These are phyloP conservation scores for Kodamaea ohmeri DNA, from an alignment of 1,139 yeast genomes.

Conservation along the genomic window DNA sequence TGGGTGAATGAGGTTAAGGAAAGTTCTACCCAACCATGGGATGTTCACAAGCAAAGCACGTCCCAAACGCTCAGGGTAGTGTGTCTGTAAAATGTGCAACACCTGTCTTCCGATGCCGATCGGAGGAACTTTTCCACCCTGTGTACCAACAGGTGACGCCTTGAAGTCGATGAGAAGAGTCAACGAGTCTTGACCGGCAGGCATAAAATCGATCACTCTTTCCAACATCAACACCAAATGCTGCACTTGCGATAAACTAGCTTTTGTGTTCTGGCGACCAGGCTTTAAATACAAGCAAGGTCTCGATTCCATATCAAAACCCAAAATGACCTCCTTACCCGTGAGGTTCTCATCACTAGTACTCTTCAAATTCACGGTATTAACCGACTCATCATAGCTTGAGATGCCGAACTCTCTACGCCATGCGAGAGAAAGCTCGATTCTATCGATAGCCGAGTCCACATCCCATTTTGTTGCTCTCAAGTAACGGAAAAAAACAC, in stretches of 20 bases:
- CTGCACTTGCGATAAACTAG: slow-evolving; percentile 44
- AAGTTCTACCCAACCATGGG: slow-evolving; percentile 91
- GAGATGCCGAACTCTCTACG: slow-evolving; percentile 46
- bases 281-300: slow-evolving; percentile 50
- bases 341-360: slow-evolving; percentile 42
- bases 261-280: slow-evolving; percentile 48
- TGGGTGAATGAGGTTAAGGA: slow-evolving; percentile 84
- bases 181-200: slow-evolving; percentile 48
- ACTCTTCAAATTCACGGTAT: slow-evolving; percentile 32
- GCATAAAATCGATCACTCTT: slow-evolving; percentile 47
- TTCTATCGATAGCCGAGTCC: slow-evolving; percentile 39
- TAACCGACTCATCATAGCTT: slow-evolving; percentile 31
- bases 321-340: slow-evolving; percentile 48
- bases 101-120: slow-evolving; percentile 79
- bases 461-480: slow-evolving; percentile 48
- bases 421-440: slow-evolving; percentile 46
- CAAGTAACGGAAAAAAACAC: slow-evolving; percentile 45
- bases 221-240: slow-evolving; percentile 52
- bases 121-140: slow-evolving; percentile 75
- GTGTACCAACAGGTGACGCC: slow-evolving; percentile 43
- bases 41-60: slow-evolving; percentile 86
- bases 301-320: slow-evolving; percentile 46
- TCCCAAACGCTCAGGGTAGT: slow-evolving; percentile 94
- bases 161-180: slow-evolving; percentile 49
- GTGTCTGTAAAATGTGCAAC: slow-evolving; percentile 83